Percentiles rank a stretch among this genome's conserved stretches.
Conservation (phyloP, 305 asterid genomes). For the Fraxinus sp. region DNA sequence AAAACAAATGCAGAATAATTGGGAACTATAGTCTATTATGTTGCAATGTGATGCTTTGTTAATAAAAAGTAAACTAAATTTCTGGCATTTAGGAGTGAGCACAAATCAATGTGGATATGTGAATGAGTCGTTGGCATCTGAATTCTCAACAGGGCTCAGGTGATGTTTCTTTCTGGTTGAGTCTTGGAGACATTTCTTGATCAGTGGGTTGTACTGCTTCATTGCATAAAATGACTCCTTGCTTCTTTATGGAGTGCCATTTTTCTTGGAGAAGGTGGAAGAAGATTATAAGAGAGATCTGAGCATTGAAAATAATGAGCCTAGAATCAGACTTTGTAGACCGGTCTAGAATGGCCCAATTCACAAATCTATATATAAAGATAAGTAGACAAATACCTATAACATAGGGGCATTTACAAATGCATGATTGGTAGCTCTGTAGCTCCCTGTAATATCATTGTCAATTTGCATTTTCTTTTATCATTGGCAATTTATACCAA, state of each 20-base stretch:
- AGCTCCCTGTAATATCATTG: neutral
- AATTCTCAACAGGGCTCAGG: neutral
- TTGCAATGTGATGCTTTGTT: neutral
- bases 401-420: neutral
- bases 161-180: constrained; percentile 34
- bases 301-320: constrained; percentile 36
- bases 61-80: neutral
- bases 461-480: neutral
- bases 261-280: constrained; percentile 71
- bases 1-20: neutral
- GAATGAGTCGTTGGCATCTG: neutral
- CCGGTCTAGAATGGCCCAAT: neutral
- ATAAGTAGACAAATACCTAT: neutral
- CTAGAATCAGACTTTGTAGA: neutral
- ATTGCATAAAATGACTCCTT: constrained; percentile 42
- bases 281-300: constrained; percentile 47
- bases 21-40: neutral
- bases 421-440: neutral
- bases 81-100: neutral
- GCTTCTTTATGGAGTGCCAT: constrained; percentile 57
- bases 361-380: neutral
- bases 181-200: constrained; percentile 45
- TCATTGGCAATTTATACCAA: neutral
- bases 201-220: constrained; percentile 59
- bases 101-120: neutral